Evolutionary conservation across 1,284 basidiomycete genomes (phyloP).

Genomic region (Coniferiporia sulphurascens): DNA sequence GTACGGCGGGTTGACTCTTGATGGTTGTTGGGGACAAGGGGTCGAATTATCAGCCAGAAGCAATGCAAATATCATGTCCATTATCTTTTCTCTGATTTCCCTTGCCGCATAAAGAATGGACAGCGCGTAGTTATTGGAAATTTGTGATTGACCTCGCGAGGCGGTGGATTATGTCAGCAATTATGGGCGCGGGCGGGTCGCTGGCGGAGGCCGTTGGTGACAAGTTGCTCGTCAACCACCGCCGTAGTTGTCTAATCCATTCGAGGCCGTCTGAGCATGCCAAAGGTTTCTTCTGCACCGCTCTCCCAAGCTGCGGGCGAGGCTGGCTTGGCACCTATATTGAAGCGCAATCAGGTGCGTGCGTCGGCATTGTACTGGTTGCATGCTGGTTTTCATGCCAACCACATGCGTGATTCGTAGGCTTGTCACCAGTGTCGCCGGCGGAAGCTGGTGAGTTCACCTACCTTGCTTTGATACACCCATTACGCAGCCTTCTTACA

Average conservation of each 20-base stretch:
- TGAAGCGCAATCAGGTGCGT: constrained; percentile 56
- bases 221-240: too few relatives aligned
- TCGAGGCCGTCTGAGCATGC: background rate
- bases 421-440: constrained; percentile 55
- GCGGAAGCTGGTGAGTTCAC: constrained; percentile 59
- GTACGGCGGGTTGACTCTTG: background rate
- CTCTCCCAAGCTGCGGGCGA: background rate
- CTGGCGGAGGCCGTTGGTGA: too few relatives aligned
- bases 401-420: constrained; percentile 20
- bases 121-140: background rate
- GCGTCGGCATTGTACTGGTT: constrained; percentile 8
- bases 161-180: constrained; percentile 5
- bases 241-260: too few relatives aligned
- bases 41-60: background rate
- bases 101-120: background rate
- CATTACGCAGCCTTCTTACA: constrained; percentile 1
- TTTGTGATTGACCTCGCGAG: background rate
- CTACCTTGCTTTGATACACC: background rate
- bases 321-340: constrained; percentile 41
- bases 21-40: background rate
- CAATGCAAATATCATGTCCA: constrained; percentile 1
- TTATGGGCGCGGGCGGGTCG: background rate
- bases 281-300: constrained; percentile 3
- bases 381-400: background rate
- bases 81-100: background rate